Evolutionary conservation across 2,329 filamentous ascomycete species (phyloP), one percentile per base, ranked within the genome.

Genomic region (Periconia digitata): DNA sequence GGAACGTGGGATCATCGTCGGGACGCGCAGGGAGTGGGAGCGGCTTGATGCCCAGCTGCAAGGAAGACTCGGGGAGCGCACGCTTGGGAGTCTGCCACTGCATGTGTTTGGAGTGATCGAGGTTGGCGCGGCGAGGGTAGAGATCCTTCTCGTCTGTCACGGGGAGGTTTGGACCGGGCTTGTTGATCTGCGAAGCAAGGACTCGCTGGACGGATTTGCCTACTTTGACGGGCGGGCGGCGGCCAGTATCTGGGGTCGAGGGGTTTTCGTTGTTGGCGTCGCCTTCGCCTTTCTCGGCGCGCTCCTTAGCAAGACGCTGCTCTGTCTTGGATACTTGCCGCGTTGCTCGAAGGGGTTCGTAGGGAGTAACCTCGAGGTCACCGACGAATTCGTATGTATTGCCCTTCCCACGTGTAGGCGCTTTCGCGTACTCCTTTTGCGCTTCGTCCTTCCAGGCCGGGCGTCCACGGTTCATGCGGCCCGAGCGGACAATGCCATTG

Each of bases 401-500:
- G 1, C 43, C 40, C 32, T 54, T 59, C 12, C 37, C 47, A 8
- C 51, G 48, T 29, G 59, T 16, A 6, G 43, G 46, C 8, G 32
- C 55, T 21, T 47, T 56, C 15, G 53, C 54, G 16, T 48, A 53
- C 20, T 29, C 45, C 0, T 43, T 55, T 29, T 39, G 21, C 3
- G 45, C 48, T 7, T 53, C 51, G 23, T 61, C 59, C 1, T 55
- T 16, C 44, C 51, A 63, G 2, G 71, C 72, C 8, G 67, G 54
- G 3, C 70, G 66, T 3, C 73, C 74, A n/a, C 72, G 59, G 44
- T 74, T 71, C 17, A 53, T 46, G n/a, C 73, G 63, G 13, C 51
- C 55, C 2, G 50, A 39, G 15, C 58, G 64, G 41, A 75, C 57
- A 16, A 57, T 58, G 8, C 70, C 70, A 15, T 58, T 47, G 5